These are phyloP conservation scores for Ophiostoma piceae DNA, from an alignment of 2,329 filamentous ascomycete genomes.

Conservation along the genomic window DNA sequence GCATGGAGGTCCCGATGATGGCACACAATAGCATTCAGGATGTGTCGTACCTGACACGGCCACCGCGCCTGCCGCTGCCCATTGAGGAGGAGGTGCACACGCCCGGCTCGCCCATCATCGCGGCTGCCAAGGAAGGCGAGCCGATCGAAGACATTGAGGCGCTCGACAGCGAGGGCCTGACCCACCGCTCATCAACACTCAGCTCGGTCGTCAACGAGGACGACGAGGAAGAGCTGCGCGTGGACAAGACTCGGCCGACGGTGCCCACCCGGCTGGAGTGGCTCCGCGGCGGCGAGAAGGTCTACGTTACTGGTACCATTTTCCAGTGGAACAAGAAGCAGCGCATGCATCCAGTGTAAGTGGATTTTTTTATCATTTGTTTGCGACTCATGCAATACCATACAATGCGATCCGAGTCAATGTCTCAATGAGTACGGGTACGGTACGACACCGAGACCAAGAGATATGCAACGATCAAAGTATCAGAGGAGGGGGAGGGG, in stretches of 20 bases:
- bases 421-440: neutral
- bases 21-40: conserved; percentile 56
- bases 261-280: conserved; percentile 85
- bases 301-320: conserved; percentile 96
- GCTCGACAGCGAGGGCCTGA: conserved; percentile 45
- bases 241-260: conserved; percentile 68
- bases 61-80: conserved; percentile 82
- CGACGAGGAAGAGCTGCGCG: conserved; percentile 72
- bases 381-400: neutral
- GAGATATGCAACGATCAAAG: neutral
- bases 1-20: conserved; percentile 41
- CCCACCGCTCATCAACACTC: conserved; percentile 52
- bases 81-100: conserved; percentile 89
- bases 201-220: conserved; percentile 49
- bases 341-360: conserved; percentile 77
- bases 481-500: conserved; percentile 8
- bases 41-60: conserved; percentile 61
- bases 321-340: conserved; percentile 97
- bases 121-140: conserved; percentile 57
- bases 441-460: neutral
- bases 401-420: conserved; percentile 10
- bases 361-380: conserved; percentile 29
- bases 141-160: conserved; percentile 45
- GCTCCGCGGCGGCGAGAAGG: conserved; percentile 74
- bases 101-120: conserved; percentile 83